Percentiles rank a stretch among this genome's conserved stretches.
Conservation (phyloP, 208 protist genomes). For the Trichomonas tenax region DNA sequence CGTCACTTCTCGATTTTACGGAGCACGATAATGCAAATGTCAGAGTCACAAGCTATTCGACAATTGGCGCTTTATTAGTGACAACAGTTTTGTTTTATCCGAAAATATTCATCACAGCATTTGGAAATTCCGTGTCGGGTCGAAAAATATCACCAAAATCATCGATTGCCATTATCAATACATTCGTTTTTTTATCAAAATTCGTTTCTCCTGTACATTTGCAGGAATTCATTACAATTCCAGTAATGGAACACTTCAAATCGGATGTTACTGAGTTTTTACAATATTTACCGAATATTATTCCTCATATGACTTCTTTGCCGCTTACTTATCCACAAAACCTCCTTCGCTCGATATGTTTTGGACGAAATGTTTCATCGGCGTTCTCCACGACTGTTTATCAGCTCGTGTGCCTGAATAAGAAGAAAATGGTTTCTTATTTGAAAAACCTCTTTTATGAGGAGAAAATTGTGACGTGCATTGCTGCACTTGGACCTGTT, state of each 20-base stretch:
- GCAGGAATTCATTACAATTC: not conserved
- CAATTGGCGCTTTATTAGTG: not conserved
- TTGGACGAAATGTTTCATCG: not conserved
- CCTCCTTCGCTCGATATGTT: not conserved
- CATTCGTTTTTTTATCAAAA: not conserved
- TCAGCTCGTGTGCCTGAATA: not conserved
- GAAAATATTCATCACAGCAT: not conserved
- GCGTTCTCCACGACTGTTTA: not conserved
- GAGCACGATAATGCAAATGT: not conserved
- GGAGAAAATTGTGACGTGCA: too few species aligned
- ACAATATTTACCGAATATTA: not conserved
- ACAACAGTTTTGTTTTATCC: not conserved
- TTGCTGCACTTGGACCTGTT: not conserved
- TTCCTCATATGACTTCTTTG: not conserved
- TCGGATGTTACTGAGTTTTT: not conserved
- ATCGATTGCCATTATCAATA: not conserved
- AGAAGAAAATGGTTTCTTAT: not conserved
- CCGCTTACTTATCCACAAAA: not conserved
- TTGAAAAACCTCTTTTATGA: not conserved
- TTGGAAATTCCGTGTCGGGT: not conserved
- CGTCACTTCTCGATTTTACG: not conserved
- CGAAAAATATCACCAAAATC: not conserved
- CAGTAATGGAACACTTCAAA: not conserved
- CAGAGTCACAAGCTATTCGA: not conserved
- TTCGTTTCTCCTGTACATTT: not conserved